Evolutionary conservation across 306 rosid species (phyloP).

Genomic region (Quercus variabilis): DNA sequence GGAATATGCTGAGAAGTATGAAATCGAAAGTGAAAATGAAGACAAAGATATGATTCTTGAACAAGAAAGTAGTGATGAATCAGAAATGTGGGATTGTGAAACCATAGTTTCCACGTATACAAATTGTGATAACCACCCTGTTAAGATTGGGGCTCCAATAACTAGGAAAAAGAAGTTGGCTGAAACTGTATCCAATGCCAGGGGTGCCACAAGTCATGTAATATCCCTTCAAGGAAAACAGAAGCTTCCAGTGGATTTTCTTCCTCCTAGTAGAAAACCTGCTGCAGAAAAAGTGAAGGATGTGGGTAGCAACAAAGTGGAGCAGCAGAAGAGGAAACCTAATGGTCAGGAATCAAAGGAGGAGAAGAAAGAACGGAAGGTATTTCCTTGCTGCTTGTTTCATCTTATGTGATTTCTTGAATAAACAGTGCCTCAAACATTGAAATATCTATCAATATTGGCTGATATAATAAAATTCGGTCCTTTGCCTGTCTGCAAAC

Average conservation of each 20-base stretch:
- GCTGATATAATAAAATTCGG: background rate
- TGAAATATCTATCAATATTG: background rate
- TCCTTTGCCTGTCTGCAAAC: background rate
- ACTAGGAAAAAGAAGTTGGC: conserved; percentile 70
- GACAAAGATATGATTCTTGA: conserved; percentile 40
- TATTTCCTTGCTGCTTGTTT: conserved; percentile 20
- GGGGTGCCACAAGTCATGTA: conserved; percentile 42
- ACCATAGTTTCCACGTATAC: conserved; percentile 83
- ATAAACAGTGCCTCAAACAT: conserved; percentile 7
- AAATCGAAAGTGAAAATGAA: conserved; percentile 62
- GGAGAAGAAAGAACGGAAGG: conserved; percentile 94
- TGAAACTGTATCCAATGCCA: conserved; percentile 54
- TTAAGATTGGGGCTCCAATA: conserved; percentile 62
- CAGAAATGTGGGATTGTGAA: conserved; percentile 90
- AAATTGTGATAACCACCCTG: conserved; percentile 86
- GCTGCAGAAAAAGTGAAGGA: conserved; percentile 47
- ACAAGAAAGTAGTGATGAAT: conserved; percentile 85
- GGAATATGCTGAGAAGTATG: conserved; percentile 80
- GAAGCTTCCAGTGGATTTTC: conserved; percentile 72
- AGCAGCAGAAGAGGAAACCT: conserved; percentile 60
- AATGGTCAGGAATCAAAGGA: conserved; percentile 76
- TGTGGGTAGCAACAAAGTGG: conserved; percentile 34
- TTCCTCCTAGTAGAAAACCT: conserved; percentile 51
- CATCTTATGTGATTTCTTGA: background rate
- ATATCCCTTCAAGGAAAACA: conserved; percentile 79